phyloP scores from a whole-genome alignment of 2,329 filamentous ascomycete species.

The Paramyrothecium roridum region DNA sequence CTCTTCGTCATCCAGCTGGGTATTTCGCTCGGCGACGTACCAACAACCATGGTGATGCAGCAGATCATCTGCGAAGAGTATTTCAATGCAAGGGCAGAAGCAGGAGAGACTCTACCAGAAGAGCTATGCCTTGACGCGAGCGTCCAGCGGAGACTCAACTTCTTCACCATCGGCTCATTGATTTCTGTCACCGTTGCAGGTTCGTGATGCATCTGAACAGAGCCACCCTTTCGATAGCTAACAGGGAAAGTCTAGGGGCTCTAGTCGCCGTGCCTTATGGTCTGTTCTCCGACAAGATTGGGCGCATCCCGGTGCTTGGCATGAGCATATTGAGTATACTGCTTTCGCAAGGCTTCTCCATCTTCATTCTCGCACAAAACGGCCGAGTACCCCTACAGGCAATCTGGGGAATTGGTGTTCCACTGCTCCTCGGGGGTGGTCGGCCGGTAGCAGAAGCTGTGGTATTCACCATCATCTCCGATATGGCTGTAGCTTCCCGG shows the following conservation, averaged over 20 bases:
- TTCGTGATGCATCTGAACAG: background rate
- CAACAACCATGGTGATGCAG: conserved; percentile 17
- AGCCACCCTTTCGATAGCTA: background rate
- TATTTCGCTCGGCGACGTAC: conserved; percentile 16
- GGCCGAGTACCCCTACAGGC: conserved; percentile 14
- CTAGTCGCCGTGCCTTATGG: conserved; percentile 17
- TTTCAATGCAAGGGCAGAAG: background rate
- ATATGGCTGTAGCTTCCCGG: conserved; percentile 3
- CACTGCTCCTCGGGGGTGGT: conserved; percentile 20
- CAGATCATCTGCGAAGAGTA: conserved; percentile 17
- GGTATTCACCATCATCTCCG: conserved; percentile 21
- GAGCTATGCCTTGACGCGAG: conserved; percentile 11
- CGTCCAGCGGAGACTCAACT: conserved; percentile 18
- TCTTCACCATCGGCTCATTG: conserved; percentile 13
- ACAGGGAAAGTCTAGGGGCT: conserved; percentile 7
- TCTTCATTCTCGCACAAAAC: conserved; percentile 15
- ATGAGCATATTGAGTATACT: conserved; percentile 18
- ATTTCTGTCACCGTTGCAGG: conserved; percentile 15
- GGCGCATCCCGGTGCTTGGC: conserved; percentile 18
- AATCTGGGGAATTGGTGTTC: conserved; percentile 16
- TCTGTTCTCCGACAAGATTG: conserved; percentile 16
- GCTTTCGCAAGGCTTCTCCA: conserved; percentile 14
- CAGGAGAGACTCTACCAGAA: conserved; percentile 9
- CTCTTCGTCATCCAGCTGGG: conserved; percentile 20
- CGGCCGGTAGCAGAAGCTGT: conserved; percentile 20